Conservation (phyloP, 441 rosid genomes). For the Pelargonium fulgidum region DNA sequence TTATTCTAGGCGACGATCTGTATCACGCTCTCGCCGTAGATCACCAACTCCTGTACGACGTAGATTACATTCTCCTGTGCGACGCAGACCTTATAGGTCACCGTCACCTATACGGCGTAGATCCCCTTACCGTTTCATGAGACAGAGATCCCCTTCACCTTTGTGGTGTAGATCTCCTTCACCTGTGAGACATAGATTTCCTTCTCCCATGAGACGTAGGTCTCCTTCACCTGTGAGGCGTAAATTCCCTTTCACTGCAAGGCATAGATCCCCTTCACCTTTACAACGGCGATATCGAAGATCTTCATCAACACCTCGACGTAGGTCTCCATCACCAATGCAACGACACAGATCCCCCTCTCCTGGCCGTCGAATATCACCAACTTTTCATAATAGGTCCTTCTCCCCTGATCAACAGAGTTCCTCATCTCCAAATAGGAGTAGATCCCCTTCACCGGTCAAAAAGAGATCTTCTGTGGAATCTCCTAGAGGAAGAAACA, state of each 20-base stretch:
- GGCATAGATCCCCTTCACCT: no score
- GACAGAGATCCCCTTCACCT: conserved; percentile 13
- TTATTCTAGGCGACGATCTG: conserved; percentile 20
- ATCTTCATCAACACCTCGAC: conserved; percentile 33
- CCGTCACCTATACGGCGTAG: conserved; percentile 25
- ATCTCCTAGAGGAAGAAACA: conserved; percentile 38
- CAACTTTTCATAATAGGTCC: not conserved
- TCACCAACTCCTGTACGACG: not conserved
- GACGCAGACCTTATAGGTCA: conserved; percentile 23
- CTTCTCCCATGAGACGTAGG: no score
- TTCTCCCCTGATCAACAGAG: not conserved
- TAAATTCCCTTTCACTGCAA: no score
- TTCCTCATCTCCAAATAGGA: not conserved
- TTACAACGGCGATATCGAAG: conserved; percentile 25
- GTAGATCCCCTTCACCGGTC: not conserved
- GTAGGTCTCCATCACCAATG: conserved; percentile 31
- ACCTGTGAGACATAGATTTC: no score
- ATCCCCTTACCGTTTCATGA: conserved; percentile 16
- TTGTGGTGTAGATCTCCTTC: not conserved
- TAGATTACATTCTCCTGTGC: not conserved
- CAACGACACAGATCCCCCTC: conserved; percentile 33
- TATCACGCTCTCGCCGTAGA: conserved; percentile 27
- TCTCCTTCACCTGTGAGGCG: no score
- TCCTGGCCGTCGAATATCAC: conserved; percentile 27
- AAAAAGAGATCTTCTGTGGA: conserved; percentile 29